These are phyloP conservation scores for Clarireedia homoeocarpa DNA, from an alignment of 2,329 filamentous ascomycete genomes.

Conservation along the genomic window DNA sequence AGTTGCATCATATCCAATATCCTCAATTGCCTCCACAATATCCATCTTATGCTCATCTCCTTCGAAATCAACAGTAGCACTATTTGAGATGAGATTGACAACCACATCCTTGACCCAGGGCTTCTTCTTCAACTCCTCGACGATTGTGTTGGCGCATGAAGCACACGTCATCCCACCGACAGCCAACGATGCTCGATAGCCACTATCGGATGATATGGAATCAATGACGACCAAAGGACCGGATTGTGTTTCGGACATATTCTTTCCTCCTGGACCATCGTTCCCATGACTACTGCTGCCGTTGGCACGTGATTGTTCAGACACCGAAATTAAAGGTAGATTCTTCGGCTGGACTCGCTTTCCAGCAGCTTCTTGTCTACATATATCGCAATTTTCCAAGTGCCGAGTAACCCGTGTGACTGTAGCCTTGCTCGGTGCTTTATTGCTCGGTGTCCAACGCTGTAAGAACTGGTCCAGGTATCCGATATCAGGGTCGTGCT, in stretches of 20 bases:
- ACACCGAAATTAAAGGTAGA: not conserved
- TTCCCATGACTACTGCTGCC: not conserved
- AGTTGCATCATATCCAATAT: slow-evolving; percentile 58
- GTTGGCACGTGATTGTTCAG: not conserved
- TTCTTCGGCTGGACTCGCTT: slow-evolving; percentile 11
- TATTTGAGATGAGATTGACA: slow-evolving; percentile 46
- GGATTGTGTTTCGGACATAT: not conserved
- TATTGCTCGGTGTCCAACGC: slow-evolving; percentile 19
- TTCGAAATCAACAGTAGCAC: slow-evolving; percentile 39
- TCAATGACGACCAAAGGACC: slow-evolving; percentile 30
- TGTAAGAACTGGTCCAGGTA: slow-evolving; percentile 24
- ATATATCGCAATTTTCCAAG: slow-evolving; percentile 43
- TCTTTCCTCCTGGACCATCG: not conserved
- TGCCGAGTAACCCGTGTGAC: slow-evolving; percentile 27
- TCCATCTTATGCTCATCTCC: slow-evolving; percentile 37
- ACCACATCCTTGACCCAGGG: slow-evolving; percentile 40
- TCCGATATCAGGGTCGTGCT: slow-evolving; percentile 17
- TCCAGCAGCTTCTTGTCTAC: slow-evolving; percentile 32
- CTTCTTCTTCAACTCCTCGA: slow-evolving; percentile 38
- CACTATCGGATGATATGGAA: slow-evolving; percentile 22
- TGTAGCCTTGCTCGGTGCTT: not conserved
- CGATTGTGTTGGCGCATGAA: slow-evolving; percentile 43
- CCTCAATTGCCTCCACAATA: slow-evolving; percentile 44
- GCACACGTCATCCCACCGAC: slow-evolving; percentile 52
- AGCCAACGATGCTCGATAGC: slow-evolving; percentile 43